Base-by-base conservation (phyloP, 2,329 filamentous ascomycete genomes). In the Didymella pomorum region DNA sequence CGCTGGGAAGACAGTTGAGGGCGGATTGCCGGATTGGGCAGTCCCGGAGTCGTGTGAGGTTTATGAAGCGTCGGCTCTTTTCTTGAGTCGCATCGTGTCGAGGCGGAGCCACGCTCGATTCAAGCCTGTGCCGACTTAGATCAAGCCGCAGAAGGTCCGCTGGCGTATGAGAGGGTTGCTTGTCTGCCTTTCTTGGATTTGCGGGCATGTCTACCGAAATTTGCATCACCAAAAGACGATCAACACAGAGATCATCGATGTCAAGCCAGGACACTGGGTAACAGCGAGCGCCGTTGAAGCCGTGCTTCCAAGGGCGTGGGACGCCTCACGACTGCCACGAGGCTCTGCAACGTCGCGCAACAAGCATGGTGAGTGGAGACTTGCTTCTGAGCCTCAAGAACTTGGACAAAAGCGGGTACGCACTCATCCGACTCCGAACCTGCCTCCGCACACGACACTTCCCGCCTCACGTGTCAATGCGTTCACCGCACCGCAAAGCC, bases 71-170 rank as follows among this genome's bases (percentile, higher is more conserved):
- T 53, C 39, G 50, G 56, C 45, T 50, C 14, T 37, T 50, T 20
- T 39, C 41, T 35, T 14, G 33, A 45, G 50, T 46, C 45, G 56
- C 50, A 41, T 58, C 56, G 56, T 46, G 39, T 50, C 56, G 56
- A 52, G 39, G 56, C 39, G 39, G 48, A 47, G 47, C 33, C 5
- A 37, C 21, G 14, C 20, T 33, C 26, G 16, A 20, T 41, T 37
- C 50, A 58, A 54, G 50, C 46, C 29, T 52, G 56, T 45, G 56
- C 50, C 56, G 50, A 54, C 45, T 29, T 45, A 20, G 44, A 18
- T 53, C 45, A 58, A 54, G 56, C 56, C 50, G 56, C 50, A 37
- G 35, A 50, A 46, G 33, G 25, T n/a, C 56, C 50, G 50, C 51
- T n/a, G 41, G 45, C 50, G 50, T 53, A 48, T 52, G 48, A 58